Base-by-base conservation (phyloP, 2,329 filamentous ascomycete species). In the Exophiala bonariae region DNA sequence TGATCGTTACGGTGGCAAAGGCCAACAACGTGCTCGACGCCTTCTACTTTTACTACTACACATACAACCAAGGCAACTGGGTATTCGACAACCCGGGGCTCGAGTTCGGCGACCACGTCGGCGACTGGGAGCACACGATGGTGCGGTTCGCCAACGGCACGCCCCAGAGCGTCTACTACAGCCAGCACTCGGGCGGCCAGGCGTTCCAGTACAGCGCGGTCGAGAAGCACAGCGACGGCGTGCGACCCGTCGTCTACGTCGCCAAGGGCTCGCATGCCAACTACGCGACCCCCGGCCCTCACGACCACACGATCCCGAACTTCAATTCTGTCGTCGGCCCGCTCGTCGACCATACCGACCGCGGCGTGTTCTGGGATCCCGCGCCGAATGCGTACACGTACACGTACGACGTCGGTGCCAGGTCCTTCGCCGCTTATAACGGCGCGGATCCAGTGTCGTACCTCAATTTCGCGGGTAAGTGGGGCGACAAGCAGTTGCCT, bases 31-130 rank as follows among this genome's bases (percentile, higher is more conserved):
- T 67, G 3, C 64, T 82, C 2, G 79, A 84, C 65, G 80, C 74
- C 0, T 85, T 82, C 58, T 84, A 82, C 63, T 79, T 83, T 61
- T 83, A 81, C 58, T 83, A 82, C 56, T 81, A 80, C 58, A 73
- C 78, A 64, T 76, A 59, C 42, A 64, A 62, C 48, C 51, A 59
- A 45, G 58, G 58, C 20, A 77, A 79, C 22, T 69, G 63, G 1
- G 73, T 80, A 1, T 30, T 57, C 3, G 44, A 41, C 14, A 10
- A 37, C 2, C 41, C 46, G 4, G 69, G 67, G 2, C 55, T 75
- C 47, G 70, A 78, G 55, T 75, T 80, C 35, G 74, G 75, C 51
- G 75, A 83, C 60, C 83, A 86, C 61, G 77, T 86, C 22, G 83
- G 82, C 7, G 81, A 83, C 59, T 83, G 80, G 75, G 75, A 64